A percentile compares a stretch with the other conserved stretches of the same genome.
Evolutionary conservation across 1,139 yeast species (phyloP).

Genomic region (Geotrichum europaeum): DNA sequence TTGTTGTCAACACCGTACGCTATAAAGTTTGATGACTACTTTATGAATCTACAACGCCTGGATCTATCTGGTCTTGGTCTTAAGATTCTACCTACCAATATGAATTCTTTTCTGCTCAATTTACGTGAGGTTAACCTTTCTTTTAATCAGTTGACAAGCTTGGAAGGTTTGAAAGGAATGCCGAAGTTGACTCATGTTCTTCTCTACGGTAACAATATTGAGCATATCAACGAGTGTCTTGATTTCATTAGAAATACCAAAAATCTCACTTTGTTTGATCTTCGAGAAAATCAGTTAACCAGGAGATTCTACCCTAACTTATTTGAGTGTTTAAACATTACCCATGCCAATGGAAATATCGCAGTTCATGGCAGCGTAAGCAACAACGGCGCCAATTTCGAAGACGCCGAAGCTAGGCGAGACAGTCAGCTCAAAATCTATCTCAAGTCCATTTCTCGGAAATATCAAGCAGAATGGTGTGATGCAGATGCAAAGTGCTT

Average conservation of each 20-base stretch:
- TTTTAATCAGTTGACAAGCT: conserved; percentile 29
- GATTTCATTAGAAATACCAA: conserved; percentile 22
- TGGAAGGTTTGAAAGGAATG: conserved; percentile 27
- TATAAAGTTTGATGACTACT: conserved; percentile 18
- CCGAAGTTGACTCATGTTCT: conserved; percentile 31
- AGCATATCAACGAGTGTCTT: conserved; percentile 23
- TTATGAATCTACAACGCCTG: conserved; percentile 31
- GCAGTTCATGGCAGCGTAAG: conserved; percentile 7
- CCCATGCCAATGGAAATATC: neutral
- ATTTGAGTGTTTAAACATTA: neutral
- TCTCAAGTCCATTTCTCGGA: neutral
- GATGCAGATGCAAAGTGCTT: neutral
- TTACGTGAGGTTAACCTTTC: conserved; percentile 34
- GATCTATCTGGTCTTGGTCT: conserved; percentile 32
- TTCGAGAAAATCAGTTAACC: conserved; percentile 33
- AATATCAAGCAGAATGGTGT: neutral
- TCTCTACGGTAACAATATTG: conserved; percentile 29
- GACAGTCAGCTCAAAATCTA: neutral
- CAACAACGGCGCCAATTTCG: neutral
- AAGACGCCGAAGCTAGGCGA: neutral
- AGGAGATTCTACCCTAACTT: conserved; percentile 28
- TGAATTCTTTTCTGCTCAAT: conserved; percentile 28
- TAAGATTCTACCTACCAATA: conserved; percentile 26
- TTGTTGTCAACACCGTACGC: neutral
- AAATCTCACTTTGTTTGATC: conserved; percentile 28